These are phyloP conservation scores for Hymenochaete sp. DNA, from an alignment of 1,284 basidiomycete species.

Conservation along the genomic window DNA sequence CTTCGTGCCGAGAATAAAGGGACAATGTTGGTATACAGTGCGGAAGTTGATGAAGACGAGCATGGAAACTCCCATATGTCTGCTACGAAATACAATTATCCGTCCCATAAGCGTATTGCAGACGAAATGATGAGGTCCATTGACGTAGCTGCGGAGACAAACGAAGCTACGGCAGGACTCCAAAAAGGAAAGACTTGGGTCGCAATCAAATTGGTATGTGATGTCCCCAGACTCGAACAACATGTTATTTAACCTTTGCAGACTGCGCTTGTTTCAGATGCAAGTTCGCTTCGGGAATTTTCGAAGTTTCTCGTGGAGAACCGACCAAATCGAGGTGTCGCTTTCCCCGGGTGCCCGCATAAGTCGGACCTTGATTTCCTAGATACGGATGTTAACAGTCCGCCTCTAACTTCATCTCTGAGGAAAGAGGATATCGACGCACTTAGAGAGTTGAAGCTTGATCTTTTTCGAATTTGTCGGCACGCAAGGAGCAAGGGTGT, in stretches of 20 bases:
- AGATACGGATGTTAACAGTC: neutral
- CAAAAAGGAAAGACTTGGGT: constrained; percentile 69
- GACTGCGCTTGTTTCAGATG: constrained; percentile 55
- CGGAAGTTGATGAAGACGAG: constrained; percentile 77
- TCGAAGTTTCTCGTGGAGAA: constrained; percentile 44
- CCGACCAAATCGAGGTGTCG: constrained; percentile 31
- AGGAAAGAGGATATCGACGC: constrained; percentile 46
- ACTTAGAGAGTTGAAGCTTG: constrained; percentile 50
- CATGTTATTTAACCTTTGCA: constrained; percentile 22
- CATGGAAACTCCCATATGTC: too few relatives aligned
- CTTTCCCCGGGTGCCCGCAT: constrained; percentile 58
- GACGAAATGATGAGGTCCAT: constrained; percentile 67
- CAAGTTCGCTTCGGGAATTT: constrained; percentile 44
- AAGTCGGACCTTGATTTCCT: constrained; percentile 44
- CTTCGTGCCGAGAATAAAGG: constrained; percentile 67
- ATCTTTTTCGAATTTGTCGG: constrained; percentile 51
- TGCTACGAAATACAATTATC: too few relatives aligned
- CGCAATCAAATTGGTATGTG: constrained; percentile 68
- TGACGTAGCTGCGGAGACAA: constrained; percentile 57
- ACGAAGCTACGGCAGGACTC: neutral
- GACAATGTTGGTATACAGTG: constrained; percentile 76
- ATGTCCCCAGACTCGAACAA: neutral
- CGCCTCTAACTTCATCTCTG: constrained; percentile 27
- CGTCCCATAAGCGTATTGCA: constrained; percentile 58
- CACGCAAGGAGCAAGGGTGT: constrained; percentile 53